Conservation (phyloP, 805 yeast species). For the Citeromyces nyonsensis region DNA sequence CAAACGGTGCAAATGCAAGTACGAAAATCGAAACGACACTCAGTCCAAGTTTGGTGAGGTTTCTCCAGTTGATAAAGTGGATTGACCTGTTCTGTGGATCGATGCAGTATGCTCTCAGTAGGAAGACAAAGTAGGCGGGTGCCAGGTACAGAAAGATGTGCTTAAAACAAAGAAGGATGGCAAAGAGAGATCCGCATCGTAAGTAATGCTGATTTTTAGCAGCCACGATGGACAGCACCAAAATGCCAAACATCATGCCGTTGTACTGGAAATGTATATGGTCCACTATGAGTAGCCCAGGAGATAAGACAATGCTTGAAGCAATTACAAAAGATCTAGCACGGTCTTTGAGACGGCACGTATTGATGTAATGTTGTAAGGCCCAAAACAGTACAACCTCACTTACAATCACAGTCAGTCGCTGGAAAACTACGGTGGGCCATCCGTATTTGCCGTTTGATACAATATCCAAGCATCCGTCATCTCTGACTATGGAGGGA, state of each 20-base stretch:
- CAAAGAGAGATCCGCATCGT: constrained; percentile 52
- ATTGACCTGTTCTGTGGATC: constrained; percentile 11
- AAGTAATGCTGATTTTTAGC: constrained; percentile 46
- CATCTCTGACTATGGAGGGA: constrained; percentile 42
- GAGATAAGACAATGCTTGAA: constrained; percentile 70
- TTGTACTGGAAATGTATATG: constrained; percentile 96
- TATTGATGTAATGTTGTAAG: constrained; percentile 54
- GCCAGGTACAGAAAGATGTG: constrained; percentile 89
- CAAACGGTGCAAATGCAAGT: constrained; percentile 70
- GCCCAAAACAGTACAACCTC: constrained; percentile 61
- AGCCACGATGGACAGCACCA: constrained; percentile 57
- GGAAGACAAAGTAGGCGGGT: constrained; percentile 78
- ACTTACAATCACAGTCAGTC: constrained; percentile 63
- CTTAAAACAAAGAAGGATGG: constrained; percentile 77
- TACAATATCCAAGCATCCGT: constrained; percentile 60
- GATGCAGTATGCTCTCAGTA: constrained; percentile 62
- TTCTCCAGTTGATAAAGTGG: constrained; percentile 31
- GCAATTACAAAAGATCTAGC: constrained; percentile 60
- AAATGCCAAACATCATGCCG: constrained; percentile 80
- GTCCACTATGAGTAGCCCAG: constrained; percentile 82
- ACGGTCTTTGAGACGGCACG: constrained; percentile 20
- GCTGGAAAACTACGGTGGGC: constrained; percentile 74
- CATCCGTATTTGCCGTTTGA: constrained; percentile 46
- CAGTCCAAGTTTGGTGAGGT: constrained; percentile 43
- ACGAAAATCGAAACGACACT: constrained; percentile 47